Evolutionary conservation across 768 basidiomycete species (phyloP).

Genomic region (Termitomyces bulborhizus): DNA sequence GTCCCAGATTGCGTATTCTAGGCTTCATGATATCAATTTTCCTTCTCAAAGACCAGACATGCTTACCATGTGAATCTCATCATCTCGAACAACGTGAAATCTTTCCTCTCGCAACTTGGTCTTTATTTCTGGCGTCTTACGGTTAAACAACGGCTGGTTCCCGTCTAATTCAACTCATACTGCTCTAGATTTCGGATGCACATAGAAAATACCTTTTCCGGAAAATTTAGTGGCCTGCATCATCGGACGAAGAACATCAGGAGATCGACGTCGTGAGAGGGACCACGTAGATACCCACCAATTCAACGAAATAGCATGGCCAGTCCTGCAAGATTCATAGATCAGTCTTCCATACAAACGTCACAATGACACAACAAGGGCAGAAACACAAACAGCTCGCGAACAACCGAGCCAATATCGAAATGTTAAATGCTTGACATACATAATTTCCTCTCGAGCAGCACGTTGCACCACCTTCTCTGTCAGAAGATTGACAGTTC

Average conservation of each 20-base stretch:
- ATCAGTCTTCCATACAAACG: not conserved
- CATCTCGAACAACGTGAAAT: slow-evolving; percentile 31
- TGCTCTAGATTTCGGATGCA: not conserved
- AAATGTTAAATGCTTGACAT: not conserved
- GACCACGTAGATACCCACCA: slow-evolving; percentile 37
- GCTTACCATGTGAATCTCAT: slow-evolving; percentile 51
- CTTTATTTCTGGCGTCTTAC: slow-evolving; percentile 46
- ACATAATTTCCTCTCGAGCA: slow-evolving; percentile 51
- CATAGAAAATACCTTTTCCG: slow-evolving; percentile 39
- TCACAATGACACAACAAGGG: not conserved
- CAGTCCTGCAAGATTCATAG: slow-evolving; percentile 28
- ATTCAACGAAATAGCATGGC: slow-evolving; percentile 52
- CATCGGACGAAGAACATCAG: not conserved
- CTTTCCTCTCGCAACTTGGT: slow-evolving; percentile 24
- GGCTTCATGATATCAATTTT: not conserved
- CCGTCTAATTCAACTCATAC: not conserved
- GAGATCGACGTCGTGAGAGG: not conserved
- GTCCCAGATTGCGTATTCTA: slow-evolving; percentile 70
- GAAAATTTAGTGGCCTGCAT: slow-evolving; percentile 61
- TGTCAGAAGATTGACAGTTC: slow-evolving; percentile 62
- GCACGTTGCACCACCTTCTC: slow-evolving; percentile 54
- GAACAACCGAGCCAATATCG: not conserved
- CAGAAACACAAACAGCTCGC: not conserved
- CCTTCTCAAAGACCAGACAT: not conserved
- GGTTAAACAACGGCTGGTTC: slow-evolving; percentile 47